Evolutionary conservation across 73 alveolate genomes (phyloP), one percentile per base, ranked within the genome.

Genomic region (Effrenium voratum): DNA sequence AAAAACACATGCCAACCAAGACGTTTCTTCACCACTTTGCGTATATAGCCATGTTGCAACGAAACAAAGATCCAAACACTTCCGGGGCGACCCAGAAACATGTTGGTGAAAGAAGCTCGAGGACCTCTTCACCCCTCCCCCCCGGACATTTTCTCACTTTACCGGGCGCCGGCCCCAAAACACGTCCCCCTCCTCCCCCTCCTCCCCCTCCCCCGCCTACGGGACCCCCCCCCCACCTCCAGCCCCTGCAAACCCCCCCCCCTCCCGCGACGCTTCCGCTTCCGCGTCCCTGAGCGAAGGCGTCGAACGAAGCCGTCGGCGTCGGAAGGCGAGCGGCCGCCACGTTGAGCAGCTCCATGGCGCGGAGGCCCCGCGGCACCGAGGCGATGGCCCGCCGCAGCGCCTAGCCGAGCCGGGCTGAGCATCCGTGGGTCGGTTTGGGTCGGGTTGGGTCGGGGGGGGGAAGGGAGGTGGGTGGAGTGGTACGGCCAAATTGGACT

Each of bases 291-390:
- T n/a, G n/a, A n/a, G n/a, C n/a, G n/a, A n/a, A n/a, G n/a, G n/a
- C n/a, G n/a, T n/a, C n/a, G n/a, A n/a, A n/a, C n/a, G n/a, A n/a
- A n/a, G n/a, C n/a, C n/a, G n/a, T n/a, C 24, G 43, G 3, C 0
- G 82, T 5, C 82, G 6, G 2, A 44, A n/a, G 43, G 63, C 93
- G 30, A 45, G 81, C 36, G 4, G 46, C 94, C 41, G 94, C 60
- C 38, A 88, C 82, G 40, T 88, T 75, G 43, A 88, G 86, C 73
- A 88, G 73, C 96, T 63, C 86, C 96, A 63, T 73, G n/a, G 73
- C 73, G 43, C 96, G 96, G 4, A 50, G 79, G 32, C 96, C 96
- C 30, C 96, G 96, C 1, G 96, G 75, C 22, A 86, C 96, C 70
- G 66, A 32, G 19, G 96, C 43, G 34, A 88, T 77, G 34, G 96